Percentiles rank a stretch among this genome's conserved stretches.
These are phyloP conservation scores for Verticillium nubilum DNA, from an alignment of 2,329 filamentous ascomycete species.

Conservation along the genomic window DNA sequence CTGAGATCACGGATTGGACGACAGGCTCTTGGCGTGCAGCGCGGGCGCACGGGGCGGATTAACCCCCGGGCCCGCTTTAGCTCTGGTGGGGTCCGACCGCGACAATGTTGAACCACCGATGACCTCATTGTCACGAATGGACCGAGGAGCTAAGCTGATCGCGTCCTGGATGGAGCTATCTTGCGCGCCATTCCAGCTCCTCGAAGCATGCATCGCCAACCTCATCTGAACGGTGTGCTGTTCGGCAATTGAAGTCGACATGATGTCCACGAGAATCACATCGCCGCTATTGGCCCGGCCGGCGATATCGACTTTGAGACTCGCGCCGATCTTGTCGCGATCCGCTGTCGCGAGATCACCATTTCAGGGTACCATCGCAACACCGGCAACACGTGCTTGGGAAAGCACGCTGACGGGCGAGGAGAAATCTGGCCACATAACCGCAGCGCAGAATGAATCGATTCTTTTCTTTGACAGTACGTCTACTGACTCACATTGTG, in stretches of 20 bases:
- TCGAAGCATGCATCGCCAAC: background rate
- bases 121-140: background rate
- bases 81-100: background rate
- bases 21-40: background rate
- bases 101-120: background rate
- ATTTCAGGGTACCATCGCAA: constrained; percentile 1
- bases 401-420: constrained; percentile 46
- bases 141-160: background rate
- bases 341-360: background rate
- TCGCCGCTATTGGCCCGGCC: constrained; percentile 3
- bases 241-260: background rate
- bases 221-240: background rate
- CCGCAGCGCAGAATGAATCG: constrained; percentile 68
- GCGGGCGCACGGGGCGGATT: background rate
- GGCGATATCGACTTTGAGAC: background rate
- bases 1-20: background rate
- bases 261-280: constrained; percentile 8
- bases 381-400: constrained; percentile 23
- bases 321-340: background rate
- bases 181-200: background rate
- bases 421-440: constrained; percentile 75
- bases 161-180: background rate
- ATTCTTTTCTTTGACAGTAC: constrained; percentile 87
- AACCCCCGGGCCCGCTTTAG: background rate
- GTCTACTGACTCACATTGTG: constrained; percentile 16